phyloP scores from a whole-genome alignment of 176 grass and related monocot species.

The Triticum dicoccoides region DNA sequence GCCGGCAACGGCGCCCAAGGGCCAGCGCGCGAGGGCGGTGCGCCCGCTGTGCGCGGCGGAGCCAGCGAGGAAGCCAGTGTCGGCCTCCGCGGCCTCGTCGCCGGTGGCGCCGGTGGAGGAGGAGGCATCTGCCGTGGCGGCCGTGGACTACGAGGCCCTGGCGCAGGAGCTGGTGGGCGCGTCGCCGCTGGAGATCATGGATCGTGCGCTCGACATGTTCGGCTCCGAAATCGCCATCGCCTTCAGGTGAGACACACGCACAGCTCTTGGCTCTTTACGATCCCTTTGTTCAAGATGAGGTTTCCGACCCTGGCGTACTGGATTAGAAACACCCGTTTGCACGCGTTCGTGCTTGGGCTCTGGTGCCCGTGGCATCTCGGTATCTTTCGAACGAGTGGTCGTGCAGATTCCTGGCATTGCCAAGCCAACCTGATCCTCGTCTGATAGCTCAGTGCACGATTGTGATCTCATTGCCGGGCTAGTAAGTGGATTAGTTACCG shows the following conservation, averaged over 20 bases:
- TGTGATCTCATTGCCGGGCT: background rate
- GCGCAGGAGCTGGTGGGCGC: conserved; percentile 59
- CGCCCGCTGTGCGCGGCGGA: conserved; percentile 58
- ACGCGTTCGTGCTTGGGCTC: no score
- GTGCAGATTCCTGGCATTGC: conserved; percentile 8
- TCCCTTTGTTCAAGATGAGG: background rate
- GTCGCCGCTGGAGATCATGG: conserved; percentile 92
- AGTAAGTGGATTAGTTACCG: background rate
- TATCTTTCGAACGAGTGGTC: conserved; percentile 31
- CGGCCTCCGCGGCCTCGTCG: conserved; percentile 33
- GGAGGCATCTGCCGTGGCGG: background rate
- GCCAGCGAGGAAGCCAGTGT: conserved; percentile 47
- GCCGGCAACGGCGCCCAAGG: conserved; percentile 8
- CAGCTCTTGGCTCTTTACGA: background rate
- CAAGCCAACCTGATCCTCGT: background rate
- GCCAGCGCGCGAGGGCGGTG: conserved; percentile 47
- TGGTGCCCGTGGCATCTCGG: background rate
- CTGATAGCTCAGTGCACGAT: background rate
- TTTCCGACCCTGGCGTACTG: background rate
- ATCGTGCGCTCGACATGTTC: conserved; percentile 81
- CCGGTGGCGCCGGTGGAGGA: conserved; percentile 29
- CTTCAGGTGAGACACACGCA: conserved; percentile 61
- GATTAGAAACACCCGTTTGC: background rate
- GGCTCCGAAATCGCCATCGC: conserved; percentile 93
- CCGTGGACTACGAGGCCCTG: conserved; percentile 66